Conservation (phyloP, 176 grass and related monocot species). For the Tillandsia leiboldiana region DNA sequence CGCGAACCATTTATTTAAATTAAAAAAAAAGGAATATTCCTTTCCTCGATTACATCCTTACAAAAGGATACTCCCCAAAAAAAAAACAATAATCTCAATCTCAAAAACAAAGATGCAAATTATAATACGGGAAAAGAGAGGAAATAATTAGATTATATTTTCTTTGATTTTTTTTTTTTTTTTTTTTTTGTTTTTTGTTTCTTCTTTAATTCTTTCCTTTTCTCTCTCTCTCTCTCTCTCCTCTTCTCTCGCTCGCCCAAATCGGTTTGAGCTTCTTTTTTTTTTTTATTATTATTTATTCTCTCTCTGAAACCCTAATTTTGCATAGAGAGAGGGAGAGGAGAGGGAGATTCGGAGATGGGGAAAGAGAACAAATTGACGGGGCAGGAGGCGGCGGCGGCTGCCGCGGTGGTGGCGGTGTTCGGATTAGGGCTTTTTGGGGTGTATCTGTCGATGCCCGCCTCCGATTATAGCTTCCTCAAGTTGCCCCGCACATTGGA, state of each 20-base stretch:
- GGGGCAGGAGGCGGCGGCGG: slow-evolving; percentile 46
- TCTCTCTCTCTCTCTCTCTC: slow-evolving; percentile 12
- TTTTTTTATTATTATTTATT: too few relatives aligned
- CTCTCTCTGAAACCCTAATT: slow-evolving; percentile 13
- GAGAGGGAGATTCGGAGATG: slow-evolving; percentile 27
- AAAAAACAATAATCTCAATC: too few relatives aligned
- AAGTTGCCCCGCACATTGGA: slow-evolving; percentile 23
- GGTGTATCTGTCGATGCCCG: slow-evolving; percentile 88
- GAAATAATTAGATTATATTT: too few relatives aligned
- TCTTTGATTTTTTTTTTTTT: too few relatives aligned
- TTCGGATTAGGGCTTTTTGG: slow-evolving; percentile 63
- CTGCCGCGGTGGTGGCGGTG: slow-evolving; percentile 37
- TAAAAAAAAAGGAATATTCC: too few relatives aligned
- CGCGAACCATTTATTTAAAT: too few relatives aligned
- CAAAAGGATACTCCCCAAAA: too few relatives aligned
- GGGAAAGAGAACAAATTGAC: slow-evolving; percentile 52
- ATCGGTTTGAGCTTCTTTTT: neutral
- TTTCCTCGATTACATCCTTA: too few relatives aligned
- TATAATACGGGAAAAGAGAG: neutral
- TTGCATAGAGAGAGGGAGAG: slow-evolving; percentile 1
- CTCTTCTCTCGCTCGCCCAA: slow-evolving; percentile 11
- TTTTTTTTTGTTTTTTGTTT: neutral
- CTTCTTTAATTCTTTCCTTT: slow-evolving; percentile 14
- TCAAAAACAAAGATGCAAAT: neutral
- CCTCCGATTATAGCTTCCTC: slow-evolving; percentile 25